Percentiles rank a stretch among this genome's conserved stretches.
phyloP scores from a whole-genome alignment of 2,329 filamentous ascomycete genomes.

The Leptographium lundbergii region DNA sequence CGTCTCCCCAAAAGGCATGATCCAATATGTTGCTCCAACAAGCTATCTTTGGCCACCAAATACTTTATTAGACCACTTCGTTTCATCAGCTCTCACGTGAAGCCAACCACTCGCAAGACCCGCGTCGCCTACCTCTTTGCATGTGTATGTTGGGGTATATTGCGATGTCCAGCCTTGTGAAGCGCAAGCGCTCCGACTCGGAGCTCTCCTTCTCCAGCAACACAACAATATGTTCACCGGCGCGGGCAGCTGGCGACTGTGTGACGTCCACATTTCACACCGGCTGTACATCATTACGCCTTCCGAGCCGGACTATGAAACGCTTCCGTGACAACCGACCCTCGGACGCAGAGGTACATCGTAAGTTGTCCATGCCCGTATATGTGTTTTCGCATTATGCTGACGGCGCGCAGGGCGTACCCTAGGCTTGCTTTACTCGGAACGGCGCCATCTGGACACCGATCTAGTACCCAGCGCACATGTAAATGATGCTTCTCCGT shows the following conservation, averaged over 20 bases:
- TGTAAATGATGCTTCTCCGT: neutral
- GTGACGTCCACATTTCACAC: conserved; percentile 8
- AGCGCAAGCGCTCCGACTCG: conserved; percentile 51
- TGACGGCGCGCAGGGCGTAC: conserved; percentile 34
- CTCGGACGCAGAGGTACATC: conserved; percentile 39
- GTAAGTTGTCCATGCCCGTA: conserved; percentile 25
- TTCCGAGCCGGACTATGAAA: conserved; percentile 47
- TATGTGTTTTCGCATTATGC: neutral
- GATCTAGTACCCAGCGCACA: neutral
- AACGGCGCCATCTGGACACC: conserved; percentile 13
- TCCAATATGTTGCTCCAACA: neutral
- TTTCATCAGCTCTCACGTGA: neutral
- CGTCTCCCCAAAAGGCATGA: neutral
- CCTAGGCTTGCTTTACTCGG: conserved; percentile 43
- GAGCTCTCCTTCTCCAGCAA: conserved; percentile 37
- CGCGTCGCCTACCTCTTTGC: too few species aligned
- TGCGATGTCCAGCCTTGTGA: conserved; percentile 33
- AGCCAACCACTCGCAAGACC: too few species aligned
- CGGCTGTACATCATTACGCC: conserved; percentile 26
- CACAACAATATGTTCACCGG: conserved; percentile 28
- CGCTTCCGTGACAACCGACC: conserved; percentile 47
- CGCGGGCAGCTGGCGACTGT: conserved; percentile 10
- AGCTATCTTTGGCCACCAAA: neutral
- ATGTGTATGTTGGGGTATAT: neutral
- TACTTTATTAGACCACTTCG: too few species aligned